phyloP scores from a whole-genome alignment of 139 green algal species.

The Edaphochlamys debaryana region DNA sequence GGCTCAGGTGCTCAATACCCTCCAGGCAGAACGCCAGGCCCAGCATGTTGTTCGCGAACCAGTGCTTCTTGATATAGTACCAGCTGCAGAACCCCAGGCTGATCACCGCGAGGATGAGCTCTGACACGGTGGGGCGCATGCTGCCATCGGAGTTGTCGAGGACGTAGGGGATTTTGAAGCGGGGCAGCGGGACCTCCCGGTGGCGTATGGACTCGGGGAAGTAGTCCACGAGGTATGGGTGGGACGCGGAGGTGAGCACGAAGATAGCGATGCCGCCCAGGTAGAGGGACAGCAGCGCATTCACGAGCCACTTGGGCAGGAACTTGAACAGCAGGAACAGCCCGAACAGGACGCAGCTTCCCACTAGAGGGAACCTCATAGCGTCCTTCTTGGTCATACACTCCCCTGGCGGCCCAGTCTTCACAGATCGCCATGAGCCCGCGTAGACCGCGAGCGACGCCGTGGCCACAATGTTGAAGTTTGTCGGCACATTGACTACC shows the following conservation, averaged over 20 bases:
- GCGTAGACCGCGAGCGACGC: conserved; percentile 86
- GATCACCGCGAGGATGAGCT: conserved; percentile 61
- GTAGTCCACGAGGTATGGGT: conserved; percentile 70
- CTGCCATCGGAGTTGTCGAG: conserved; percentile 43
- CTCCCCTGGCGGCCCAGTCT: conserved; percentile 72
- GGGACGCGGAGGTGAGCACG: conserved; percentile 69
- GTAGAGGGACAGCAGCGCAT: conserved; percentile 84
- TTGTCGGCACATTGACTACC: conserved; percentile 69
- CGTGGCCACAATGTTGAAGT: conserved; percentile 88
- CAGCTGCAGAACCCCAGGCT: conserved; percentile 76
- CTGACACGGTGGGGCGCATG: conserved; percentile 58
- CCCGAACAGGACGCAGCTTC: conserved; percentile 91
- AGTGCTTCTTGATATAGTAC: conserved; percentile 93
- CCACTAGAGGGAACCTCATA: conserved; percentile 95
- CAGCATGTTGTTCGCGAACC: conserved; percentile 96
- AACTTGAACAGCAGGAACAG: conserved; percentile 98
- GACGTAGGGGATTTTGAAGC: conserved; percentile 50
- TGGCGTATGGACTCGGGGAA: conserved; percentile 53
- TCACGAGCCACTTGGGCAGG: conserved; percentile 89
- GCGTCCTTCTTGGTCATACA: conserved; percentile 92
- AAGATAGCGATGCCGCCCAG: conserved; percentile 92
- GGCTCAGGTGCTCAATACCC: conserved; percentile 95
- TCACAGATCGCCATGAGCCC: conserved; percentile 88
- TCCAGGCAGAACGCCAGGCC: conserved; percentile 93
- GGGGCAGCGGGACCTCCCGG: conserved; percentile 37